A percentile compares a stretch with the other conserved stretches of the same genome.
Conservation (phyloP, 768 basidiomycete species). For the Phaeotremella fagi region DNA sequence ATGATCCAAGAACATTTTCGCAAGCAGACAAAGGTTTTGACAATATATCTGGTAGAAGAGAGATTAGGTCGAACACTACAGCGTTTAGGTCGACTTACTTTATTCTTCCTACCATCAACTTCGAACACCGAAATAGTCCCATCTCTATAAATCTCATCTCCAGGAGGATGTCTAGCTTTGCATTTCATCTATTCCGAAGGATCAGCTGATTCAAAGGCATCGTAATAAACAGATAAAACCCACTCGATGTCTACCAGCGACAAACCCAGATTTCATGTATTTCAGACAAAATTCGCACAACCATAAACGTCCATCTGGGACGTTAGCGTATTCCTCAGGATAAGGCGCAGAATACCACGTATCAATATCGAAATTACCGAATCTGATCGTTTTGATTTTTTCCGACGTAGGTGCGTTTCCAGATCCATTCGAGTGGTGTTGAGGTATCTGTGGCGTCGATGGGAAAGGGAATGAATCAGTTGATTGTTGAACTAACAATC, state of each 20-base stretch:
- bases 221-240: slow-evolving; percentile 33
- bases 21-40: slow-evolving; percentile 93
- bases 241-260: slow-evolving; percentile 77
- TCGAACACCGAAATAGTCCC: slow-evolving; percentile 85
- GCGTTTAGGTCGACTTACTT: slow-evolving; percentile 53
- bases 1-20: slow-evolving; percentile 98
- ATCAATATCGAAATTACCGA: slow-evolving; percentile 85
- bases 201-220: neutral
- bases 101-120: slow-evolving; percentile 96
- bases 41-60: slow-evolving; percentile 75
- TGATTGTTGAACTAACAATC: slow-evolving; percentile 19
- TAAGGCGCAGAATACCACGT: slow-evolving; percentile 99
- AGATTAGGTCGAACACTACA: neutral
- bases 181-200: slow-evolving; percentile 71
- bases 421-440: no score
- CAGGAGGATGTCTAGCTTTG: slow-evolving; percentile 88
- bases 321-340: slow-evolving; percentile 90
- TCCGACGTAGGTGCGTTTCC: slow-evolving; percentile 38
- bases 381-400: slow-evolving; percentile 76
- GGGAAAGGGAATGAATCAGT: slow-evolving; percentile 12
- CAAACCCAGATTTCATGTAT: slow-evolving; percentile 93
- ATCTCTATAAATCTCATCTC: slow-evolving; percentile 96
- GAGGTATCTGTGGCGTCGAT: slow-evolving; percentile 15
- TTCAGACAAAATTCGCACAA: slow-evolving; percentile 97
- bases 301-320: slow-evolving; percentile 89